phyloP scores from a whole-genome alignment of 2,329 filamentous ascomycete genomes.

The Fusarium phyllophilum region DNA sequence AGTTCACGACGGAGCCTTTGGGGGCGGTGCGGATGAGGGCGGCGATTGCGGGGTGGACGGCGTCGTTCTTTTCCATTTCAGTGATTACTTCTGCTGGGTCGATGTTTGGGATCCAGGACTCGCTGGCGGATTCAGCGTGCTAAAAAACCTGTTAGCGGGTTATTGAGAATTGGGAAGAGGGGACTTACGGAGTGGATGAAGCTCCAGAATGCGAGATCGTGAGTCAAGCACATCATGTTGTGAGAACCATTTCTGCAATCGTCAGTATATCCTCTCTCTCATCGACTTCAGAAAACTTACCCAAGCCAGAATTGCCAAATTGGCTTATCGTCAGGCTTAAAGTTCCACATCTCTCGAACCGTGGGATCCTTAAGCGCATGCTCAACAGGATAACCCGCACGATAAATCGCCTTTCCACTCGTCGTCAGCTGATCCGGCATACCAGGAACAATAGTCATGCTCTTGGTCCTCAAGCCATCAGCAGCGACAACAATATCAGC shows the following conservation, averaged over 20 bases:
- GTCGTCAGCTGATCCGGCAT: conserved; percentile 17
- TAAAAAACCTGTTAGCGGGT: accelerated
- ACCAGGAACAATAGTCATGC: conserved; percentile 12
- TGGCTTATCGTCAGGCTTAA: conserved; percentile 9
- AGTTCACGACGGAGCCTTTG: conserved; percentile 30
- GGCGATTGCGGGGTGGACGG: conserved; percentile 21
- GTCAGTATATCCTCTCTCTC: background rate
- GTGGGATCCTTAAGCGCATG: conserved; percentile 20
- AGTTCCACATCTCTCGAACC: conserved; percentile 30
- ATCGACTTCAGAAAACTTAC: background rate
- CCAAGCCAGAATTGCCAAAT: conserved; percentile 34
- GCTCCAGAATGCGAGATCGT: conserved; percentile 28
- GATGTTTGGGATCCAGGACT: conserved; percentile 27
- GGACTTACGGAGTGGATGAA: conserved; percentile 25
- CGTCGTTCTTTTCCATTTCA: conserved; percentile 28
- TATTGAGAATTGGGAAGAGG: accelerated
- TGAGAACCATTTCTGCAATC: conserved; percentile 13
- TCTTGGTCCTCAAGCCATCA: conserved; percentile 23
- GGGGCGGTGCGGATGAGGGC: conserved; percentile 26
- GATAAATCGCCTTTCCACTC: conserved; percentile 27
- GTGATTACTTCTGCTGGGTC: conserved; percentile 25
- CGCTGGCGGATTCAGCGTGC: conserved; percentile 25
- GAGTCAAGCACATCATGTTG: conserved; percentile 21
- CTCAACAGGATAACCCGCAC: conserved; percentile 23
- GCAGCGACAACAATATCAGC: conserved; percentile 27